phyloP scores from a whole-genome alignment of 345 rosid species.

The Gossypium raimondii region DNA sequence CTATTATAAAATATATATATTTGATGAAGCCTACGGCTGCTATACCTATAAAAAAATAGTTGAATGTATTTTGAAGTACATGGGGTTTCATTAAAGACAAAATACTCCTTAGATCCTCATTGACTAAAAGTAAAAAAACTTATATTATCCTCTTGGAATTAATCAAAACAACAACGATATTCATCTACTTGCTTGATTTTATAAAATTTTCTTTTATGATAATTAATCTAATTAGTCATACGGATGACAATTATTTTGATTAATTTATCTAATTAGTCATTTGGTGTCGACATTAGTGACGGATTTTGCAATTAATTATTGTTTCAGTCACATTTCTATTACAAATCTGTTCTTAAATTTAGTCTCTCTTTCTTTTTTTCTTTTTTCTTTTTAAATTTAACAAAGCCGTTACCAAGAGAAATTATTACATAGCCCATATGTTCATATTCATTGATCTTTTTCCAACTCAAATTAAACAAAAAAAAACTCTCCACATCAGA shows the following conservation, averaged over 20 bases:
- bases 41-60: not conserved
- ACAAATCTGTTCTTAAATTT: not conserved
- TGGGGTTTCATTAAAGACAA: not conserved
- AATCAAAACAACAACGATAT: not conserved
- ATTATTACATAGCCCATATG: too few species aligned
- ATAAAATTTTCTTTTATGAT: not conserved
- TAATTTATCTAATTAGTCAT: not conserved
- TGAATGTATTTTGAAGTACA: not conserved
- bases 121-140: not conserved
- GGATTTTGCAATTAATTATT: not conserved
- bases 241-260: not conserved
- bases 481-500: too few species aligned
- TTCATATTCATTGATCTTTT: too few species aligned
- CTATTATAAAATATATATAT: not conserved
- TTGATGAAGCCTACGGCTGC: not conserved
- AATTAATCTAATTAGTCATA: not conserved
- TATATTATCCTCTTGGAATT: not conserved
- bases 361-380: too few species aligned
- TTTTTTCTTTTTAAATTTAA: too few species aligned
- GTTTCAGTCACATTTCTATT: not conserved
- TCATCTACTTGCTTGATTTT: not conserved
- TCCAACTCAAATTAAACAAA: too few species aligned
- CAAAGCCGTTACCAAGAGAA: too few species aligned
- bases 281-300: not conserved
- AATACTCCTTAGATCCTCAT: not conserved